Conservation (phyloP, 202 grass and related monocot species). For the Bolboschoenoplectus hybrid region DNA sequence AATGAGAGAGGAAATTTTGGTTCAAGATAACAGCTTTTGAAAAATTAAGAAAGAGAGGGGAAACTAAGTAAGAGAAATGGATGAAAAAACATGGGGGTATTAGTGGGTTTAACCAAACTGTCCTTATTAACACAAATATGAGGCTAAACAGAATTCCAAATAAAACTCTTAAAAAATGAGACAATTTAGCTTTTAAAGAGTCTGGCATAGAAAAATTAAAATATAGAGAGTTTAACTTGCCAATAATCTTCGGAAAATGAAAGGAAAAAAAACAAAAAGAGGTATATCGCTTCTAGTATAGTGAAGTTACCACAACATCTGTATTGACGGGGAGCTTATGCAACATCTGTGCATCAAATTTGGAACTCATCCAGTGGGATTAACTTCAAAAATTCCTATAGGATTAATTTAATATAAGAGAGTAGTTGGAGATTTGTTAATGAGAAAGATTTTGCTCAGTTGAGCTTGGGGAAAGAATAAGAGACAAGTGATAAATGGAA, state of each 20-base stretch:
- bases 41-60: background rate
- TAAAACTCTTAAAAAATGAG: background rate
- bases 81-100: background rate
- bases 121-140: background rate
- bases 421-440: background rate
- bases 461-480: background rate
- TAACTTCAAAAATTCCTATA: background rate
- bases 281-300: background rate
- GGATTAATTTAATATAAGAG: background rate
- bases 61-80: slow-evolving; percentile 1
- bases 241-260: background rate
- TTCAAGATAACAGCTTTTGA: background rate
- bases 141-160: background rate
- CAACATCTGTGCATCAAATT: background rate
- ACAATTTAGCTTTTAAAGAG: slow-evolving; percentile 1
- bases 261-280: background rate
- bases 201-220: background rate
- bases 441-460: background rate
- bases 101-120: background rate
- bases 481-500: background rate
- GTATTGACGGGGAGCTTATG: background rate
- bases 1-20: background rate
- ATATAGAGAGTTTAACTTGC: background rate
- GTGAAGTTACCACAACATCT: background rate
- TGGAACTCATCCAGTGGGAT: background rate